Percentiles rank a stretch among this genome's conserved stretches.
Evolutionary conservation across 179 eudicot genomes (phyloP).

Genomic region (Pouteria campechiana): DNA sequence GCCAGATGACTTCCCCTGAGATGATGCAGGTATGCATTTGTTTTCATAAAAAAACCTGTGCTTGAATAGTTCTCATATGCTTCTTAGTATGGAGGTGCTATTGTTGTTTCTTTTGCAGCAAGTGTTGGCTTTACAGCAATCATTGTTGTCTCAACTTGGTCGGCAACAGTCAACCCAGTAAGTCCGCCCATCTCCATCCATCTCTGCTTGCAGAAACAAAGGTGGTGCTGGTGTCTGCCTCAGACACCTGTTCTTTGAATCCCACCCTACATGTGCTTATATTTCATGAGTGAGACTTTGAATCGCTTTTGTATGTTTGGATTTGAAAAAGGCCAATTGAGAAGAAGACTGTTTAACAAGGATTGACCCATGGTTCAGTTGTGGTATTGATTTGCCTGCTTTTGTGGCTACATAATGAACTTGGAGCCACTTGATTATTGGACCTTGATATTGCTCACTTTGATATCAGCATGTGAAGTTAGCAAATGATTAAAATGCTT

Average conservation of each 20-base stretch:
- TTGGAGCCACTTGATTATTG: not conserved
- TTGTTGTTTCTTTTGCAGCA: constrained; percentile 10
- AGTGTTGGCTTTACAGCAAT: constrained; percentile 15
- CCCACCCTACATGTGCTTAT: no score
- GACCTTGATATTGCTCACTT: not conserved
- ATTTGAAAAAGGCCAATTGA: no score
- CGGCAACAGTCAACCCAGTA: constrained; percentile 17
- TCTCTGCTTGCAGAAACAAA: not conserved
- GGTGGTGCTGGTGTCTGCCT: no score
- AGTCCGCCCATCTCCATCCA: not conserved
- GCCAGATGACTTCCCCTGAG: constrained; percentile 35
- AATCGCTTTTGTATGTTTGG: no score
- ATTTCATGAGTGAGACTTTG: no score
- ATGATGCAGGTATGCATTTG: constrained; percentile 49
- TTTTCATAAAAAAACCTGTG: no score
- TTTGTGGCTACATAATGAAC: no score
- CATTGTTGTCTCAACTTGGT: constrained; percentile 17
- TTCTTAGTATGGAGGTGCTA: not conserved
- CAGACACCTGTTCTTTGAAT: no score
- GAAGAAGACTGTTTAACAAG: no score
- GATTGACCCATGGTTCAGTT: no score
- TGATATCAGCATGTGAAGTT: not conserved
- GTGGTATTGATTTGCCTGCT: no score
- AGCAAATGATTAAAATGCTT: not conserved
- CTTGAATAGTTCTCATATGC: no score